Conservation (phyloP, 2,329 filamentous ascomycete species). For the Fusarium algeriense region DNA sequence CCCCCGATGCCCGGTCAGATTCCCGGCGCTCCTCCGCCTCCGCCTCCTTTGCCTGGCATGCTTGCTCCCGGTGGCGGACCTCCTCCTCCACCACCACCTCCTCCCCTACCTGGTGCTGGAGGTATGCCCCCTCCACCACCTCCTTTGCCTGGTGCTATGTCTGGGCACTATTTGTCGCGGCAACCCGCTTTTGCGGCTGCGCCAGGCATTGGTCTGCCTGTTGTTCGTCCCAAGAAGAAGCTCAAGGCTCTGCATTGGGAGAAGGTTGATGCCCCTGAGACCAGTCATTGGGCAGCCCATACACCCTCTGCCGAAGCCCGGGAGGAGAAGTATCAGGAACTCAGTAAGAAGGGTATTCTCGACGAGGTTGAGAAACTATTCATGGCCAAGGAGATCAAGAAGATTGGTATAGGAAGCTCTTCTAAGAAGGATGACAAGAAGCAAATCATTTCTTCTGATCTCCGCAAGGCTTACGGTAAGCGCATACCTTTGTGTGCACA, state of each 20-base stretch:
- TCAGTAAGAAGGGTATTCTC: constrained; percentile 93
- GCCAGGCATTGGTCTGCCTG: constrained; percentile 75
- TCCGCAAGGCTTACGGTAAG: constrained; percentile 87
- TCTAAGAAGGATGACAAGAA: constrained; percentile 95
- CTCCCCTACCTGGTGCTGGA: constrained; percentile 53
- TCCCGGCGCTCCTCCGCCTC: background rate
- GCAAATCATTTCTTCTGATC: constrained; percentile 91
- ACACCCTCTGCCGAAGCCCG: constrained; percentile 87
- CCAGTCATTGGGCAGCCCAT: constrained; percentile 92
- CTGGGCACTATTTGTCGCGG: constrained; percentile 81
- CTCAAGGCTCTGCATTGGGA: constrained; percentile 99
- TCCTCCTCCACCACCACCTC: constrained; percentile 38
- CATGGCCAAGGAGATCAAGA: constrained; percentile 96
- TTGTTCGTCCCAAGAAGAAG: constrained; percentile 96
- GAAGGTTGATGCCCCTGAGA: constrained; percentile 92
- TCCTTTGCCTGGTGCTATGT: constrained; percentile 75
- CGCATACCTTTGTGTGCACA: background rate
- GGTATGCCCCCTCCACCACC: constrained; percentile 67
- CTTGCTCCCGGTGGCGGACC: constrained; percentile 15
- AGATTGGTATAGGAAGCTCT: constrained; percentile 73
- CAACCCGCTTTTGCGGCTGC: constrained; percentile 67
- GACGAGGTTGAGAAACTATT: constrained; percentile 98
- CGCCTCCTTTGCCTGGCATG: background rate
- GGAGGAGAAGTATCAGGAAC: constrained; percentile 94
- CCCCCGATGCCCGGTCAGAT: constrained; percentile 2